These are phyloP conservation scores for Alternaria angustiovoidea DNA, from an alignment of 2,329 filamentous ascomycete genomes.

Conservation along the genomic window DNA sequence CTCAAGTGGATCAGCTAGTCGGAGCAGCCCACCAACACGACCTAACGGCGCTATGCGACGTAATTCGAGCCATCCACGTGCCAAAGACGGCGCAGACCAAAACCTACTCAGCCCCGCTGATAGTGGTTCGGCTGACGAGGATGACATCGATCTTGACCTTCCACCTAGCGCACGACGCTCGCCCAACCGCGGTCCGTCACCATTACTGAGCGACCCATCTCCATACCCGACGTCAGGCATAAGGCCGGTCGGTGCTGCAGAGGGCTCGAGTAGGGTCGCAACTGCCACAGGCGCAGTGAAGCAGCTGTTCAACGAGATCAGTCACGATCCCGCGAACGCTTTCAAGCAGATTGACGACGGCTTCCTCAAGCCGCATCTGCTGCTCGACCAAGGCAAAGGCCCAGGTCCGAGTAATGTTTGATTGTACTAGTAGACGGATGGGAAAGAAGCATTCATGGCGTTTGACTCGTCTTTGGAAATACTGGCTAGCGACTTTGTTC, in stretches of 20 bases:
- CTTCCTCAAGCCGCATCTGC: slow-evolving; percentile 89
- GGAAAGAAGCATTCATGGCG: slow-evolving; percentile 6
- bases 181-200: slow-evolving; percentile 49
- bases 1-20: slow-evolving; percentile 63
- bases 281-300: slow-evolving; percentile 79
- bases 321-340: slow-evolving; percentile 87
- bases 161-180: slow-evolving; percentile 64
- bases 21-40: slow-evolving; percentile 57
- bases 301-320: slow-evolving; percentile 77
- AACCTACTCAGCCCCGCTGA: slow-evolving; percentile 61
- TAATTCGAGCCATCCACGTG: slow-evolving; percentile 60
- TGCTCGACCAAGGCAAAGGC: slow-evolving; percentile 71
- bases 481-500: slow-evolving; percentile 1
- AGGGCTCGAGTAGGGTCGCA: slow-evolving; percentile 53
- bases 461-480: slow-evolving; percentile 5
- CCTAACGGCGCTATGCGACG: slow-evolving; percentile 57
- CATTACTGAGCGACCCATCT: slow-evolving; percentile 30
- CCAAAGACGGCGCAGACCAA: slow-evolving; percentile 61
- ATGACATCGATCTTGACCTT: slow-evolving; percentile 65
- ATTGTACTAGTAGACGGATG: slow-evolving; percentile 9
- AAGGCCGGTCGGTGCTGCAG: slow-evolving; percentile 23
- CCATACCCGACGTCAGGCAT: slow-evolving; percentile 54
- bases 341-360: slow-evolving; percentile 95
- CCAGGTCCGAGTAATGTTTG: slow-evolving; percentile 48
- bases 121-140: slow-evolving; percentile 61